Evolutionary conservation across 768 basidiomycete genomes (phyloP).

Genomic region (Pulveroboletus sp.): DNA sequence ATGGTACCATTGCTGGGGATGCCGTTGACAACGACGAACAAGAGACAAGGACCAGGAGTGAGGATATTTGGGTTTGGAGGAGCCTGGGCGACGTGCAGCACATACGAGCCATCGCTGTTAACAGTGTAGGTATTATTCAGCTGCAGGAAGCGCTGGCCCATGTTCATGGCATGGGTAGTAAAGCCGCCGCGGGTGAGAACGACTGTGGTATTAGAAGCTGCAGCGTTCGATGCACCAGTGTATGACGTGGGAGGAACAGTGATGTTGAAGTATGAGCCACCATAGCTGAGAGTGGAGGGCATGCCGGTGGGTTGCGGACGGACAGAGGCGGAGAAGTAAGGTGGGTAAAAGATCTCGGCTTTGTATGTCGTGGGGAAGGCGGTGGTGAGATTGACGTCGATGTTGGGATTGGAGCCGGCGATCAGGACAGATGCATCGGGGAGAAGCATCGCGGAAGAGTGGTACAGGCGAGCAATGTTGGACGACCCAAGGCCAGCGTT

Average conservation of each 20-base stretch:
- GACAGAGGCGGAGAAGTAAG: slow-evolving; percentile 67
- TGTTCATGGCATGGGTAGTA: slow-evolving; percentile 85
- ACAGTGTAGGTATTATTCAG: slow-evolving; percentile 85
- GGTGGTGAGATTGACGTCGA: slow-evolving; percentile 68
- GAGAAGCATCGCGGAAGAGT: slow-evolving; percentile 84
- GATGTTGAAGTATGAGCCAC: slow-evolving; percentile 78
- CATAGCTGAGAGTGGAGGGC: slow-evolving; percentile 74
- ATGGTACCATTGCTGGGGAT: slow-evolving; percentile 77
- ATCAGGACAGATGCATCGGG: slow-evolving; percentile 83
- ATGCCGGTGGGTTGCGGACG: slow-evolving; percentile 73
- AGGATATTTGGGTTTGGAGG: slow-evolving; percentile 84
- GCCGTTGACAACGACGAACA: slow-evolving; percentile 81
- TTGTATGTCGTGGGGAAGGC: slow-evolving; percentile 74
- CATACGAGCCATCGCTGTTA: slow-evolving; percentile 67
- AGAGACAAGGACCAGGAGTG: slow-evolving; percentile 83
- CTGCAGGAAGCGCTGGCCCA: slow-evolving; percentile 82
- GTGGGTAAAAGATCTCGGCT: slow-evolving; percentile 88
- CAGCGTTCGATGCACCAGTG: slow-evolving; percentile 58
- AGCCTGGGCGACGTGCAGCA: slow-evolving; percentile 75
- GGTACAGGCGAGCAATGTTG: slow-evolving; percentile 79
- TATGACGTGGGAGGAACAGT: slow-evolving; percentile 63
- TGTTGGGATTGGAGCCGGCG: slow-evolving; percentile 92
- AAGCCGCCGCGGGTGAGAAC: slow-evolving; percentile 79
- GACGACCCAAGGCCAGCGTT: slow-evolving; percentile 59
- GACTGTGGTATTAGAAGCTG: slow-evolving; percentile 73